Evolutionary conservation across 768 basidiomycete genomes (phyloP), one percentile per base, ranked within the genome.

Genomic region (Termitomyces sp.): DNA sequence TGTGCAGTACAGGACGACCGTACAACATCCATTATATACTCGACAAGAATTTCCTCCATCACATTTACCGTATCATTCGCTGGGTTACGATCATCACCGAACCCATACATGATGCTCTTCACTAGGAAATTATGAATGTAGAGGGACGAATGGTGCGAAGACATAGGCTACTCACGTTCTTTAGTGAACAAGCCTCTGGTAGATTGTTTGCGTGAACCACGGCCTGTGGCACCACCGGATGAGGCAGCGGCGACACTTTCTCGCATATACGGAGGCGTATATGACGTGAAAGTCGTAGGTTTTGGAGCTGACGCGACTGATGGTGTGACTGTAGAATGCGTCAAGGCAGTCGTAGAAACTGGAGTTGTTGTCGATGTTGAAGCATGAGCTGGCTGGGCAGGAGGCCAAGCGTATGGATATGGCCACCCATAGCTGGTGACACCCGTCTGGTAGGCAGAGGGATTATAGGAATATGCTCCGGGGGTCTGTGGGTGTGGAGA

Each of bases 21-120:
- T 68, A 96, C 94, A 12, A 96, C 82, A 66, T 97, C 94, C 35
- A 87, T 84, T 64, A 97, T 91, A 63, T 91, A 95, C 70, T 95
- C 93, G 46, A 94, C 83, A 53, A 96, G 75, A 55, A 96, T 93
- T 68, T 96, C 93, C 69, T 96, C 93, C 91, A 96, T 91, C 41
- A 95, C 89, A 63, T 85, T 88, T 30, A 95, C 90, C 0, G 91
- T 90, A 66, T 97, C 94, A 41, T 83, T 88, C 3, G 92, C 88
- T 0, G 93, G 91, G 64, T 92, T 90, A 16, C 89, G 80, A 68
- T 93, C 93, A 69, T 97, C 94, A 12, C 94, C 94, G 72, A 96
- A 97, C 32, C 91, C 93, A 68, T 93, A 95, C 93, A 94, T 93
- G 53, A 95, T 75, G 61, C 81, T 90, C 65, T 87, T 85, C 59